These are phyloP conservation scores for Abrus precatorius DNA, from an alignment of 306 rosid species.

Conservation along the genomic window DNA sequence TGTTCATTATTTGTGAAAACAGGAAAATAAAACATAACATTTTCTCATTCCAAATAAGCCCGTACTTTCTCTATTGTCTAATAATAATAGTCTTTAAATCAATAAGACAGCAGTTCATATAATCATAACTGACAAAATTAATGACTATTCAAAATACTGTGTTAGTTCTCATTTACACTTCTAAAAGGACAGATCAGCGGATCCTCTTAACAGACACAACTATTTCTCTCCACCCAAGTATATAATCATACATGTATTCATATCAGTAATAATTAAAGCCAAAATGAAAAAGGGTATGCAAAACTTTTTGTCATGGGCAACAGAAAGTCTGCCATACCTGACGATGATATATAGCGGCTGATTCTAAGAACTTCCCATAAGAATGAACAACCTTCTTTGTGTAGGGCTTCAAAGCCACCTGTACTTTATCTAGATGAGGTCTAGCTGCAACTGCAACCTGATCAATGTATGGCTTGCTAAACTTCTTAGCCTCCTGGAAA, in stretches of 20 bases:
- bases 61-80: too few relatives aligned
- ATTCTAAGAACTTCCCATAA: conserved; percentile 70
- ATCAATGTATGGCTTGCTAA: conserved; percentile 79
- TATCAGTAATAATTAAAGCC: background rate
- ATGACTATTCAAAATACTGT: too few relatives aligned
- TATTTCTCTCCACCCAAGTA: background rate
- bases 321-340: conserved; percentile 55
- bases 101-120: too few relatives aligned
- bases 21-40: too few relatives aligned
- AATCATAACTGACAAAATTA: too few relatives aligned
- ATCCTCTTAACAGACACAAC: too few relatives aligned
- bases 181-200: too few relatives aligned
- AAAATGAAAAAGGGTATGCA: background rate
- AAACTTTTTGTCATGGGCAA: background rate
- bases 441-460: conserved; percentile 69
- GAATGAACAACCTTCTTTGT: conserved; percentile 60
- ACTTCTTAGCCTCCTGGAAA: conserved; percentile 70
- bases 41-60: too few relatives aligned
- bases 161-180: too few relatives aligned
- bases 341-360: conserved; percentile 70
- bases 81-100: too few relatives aligned
- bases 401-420: conserved; percentile 69
- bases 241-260: background rate
- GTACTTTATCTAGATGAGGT: conserved; percentile 74
- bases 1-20: too few relatives aligned